Conservation (phyloP, 805 yeast genomes). For the Kuraishia piskuri region DNA sequence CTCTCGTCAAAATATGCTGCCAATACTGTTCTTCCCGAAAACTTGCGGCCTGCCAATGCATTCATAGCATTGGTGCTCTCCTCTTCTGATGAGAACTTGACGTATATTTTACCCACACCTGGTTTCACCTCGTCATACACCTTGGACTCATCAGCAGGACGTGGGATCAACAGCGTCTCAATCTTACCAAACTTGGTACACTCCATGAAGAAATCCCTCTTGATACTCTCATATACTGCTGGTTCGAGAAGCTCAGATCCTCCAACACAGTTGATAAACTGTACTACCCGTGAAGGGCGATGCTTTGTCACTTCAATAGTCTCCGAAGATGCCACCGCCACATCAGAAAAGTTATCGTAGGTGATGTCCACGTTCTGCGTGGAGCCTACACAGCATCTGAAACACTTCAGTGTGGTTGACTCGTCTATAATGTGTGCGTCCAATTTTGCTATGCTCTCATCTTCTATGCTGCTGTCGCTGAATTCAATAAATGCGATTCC, state of each 20-base stretch:
- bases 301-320: constrained; percentile 10
- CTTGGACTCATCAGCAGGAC: constrained; percentile 35
- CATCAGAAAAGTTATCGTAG: constrained; percentile 16
- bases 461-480: constrained; percentile 10
- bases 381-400: constrained; percentile 28
- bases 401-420: constrained; percentile 22
- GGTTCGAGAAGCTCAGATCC: constrained; percentile 54
- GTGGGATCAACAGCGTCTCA: constrained; percentile 49
- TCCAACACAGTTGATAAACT: constrained; percentile 57
- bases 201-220: constrained; percentile 42
- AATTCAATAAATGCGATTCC: constrained; percentile 55
- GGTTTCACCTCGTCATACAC: constrained; percentile 31
- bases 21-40: constrained; percentile 60
- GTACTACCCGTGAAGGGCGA: constrained; percentile 38
- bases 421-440: constrained; percentile 27
- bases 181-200: constrained; percentile 45
- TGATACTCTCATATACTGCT: constrained; percentile 35
- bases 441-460: constrained; percentile 23
- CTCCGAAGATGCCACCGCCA: not conserved
- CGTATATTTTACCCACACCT: constrained; percentile 61
- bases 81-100: constrained; percentile 47
- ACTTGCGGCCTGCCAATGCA: constrained; percentile 55
- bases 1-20: constrained; percentile 52
- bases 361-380: constrained; percentile 20
- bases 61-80: constrained; percentile 45